Conservation (phyloP, 108 stramenopile genomes). For the Schizochytrium sp. region DNA sequence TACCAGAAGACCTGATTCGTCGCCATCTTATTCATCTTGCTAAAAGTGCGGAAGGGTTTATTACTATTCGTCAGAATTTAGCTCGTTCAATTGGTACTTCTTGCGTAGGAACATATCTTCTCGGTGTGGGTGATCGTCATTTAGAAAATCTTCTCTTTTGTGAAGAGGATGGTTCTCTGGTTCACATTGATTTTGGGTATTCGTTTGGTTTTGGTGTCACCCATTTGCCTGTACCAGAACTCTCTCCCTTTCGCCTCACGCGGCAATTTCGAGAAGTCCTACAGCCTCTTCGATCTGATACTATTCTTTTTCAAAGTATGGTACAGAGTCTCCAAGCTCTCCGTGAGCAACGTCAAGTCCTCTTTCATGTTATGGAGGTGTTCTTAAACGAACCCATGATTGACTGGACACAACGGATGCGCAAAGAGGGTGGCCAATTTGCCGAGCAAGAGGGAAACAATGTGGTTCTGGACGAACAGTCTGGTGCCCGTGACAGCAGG, state of each 20-base stretch:
- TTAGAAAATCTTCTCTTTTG: conserved; percentile 75
- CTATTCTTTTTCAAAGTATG: conserved; percentile 65
- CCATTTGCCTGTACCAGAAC: conserved; percentile 72
- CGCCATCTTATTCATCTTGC: not conserved
- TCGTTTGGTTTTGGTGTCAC: conserved; percentile 71
- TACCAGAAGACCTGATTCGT: not conserved
- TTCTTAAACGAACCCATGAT: conserved; percentile 73
- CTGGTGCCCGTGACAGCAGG: conserved; percentile 3
- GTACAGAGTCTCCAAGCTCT: conserved; percentile 63
- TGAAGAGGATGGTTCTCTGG: conserved; percentile 66
- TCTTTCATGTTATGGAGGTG: conserved; percentile 70
- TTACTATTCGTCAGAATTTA: conserved; percentile 64
- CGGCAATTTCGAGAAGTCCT: conserved; percentile 68
- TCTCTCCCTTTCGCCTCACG: conserved; percentile 76
- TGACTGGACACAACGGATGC: conserved; percentile 65
- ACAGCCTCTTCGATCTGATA: conserved; percentile 66
- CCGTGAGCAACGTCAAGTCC: conserved; percentile 60
- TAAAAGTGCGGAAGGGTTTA: conserved; percentile 60
- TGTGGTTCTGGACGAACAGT: not conserved
- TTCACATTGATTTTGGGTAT: conserved; percentile 76
- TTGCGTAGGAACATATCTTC: conserved; percentile 69
- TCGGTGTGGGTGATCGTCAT: conserved; percentile 78
- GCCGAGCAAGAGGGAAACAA: not conserved
- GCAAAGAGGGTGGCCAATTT: not conserved
- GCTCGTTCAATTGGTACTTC: conserved; percentile 70